A percentile compares a stretch with the other conserved stretches of the same genome.
Conservation (phyloP, 2,329 filamentous ascomycete species). For the Claviceps spartinae region DNA sequence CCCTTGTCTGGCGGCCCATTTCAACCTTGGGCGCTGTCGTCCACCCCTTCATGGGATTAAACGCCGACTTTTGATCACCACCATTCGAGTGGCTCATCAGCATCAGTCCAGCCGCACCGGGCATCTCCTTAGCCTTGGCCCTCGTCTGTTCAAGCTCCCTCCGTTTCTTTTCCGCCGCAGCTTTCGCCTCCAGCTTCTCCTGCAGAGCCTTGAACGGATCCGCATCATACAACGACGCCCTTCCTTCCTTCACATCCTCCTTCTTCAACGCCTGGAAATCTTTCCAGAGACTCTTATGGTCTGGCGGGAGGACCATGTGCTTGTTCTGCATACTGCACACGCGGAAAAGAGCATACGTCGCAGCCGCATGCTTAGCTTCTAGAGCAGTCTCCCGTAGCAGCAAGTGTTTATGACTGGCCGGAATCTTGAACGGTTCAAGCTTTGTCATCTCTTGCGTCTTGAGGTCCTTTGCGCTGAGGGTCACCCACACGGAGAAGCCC, state of each 20-base stretch:
- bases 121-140: slow-evolving; percentile 53
- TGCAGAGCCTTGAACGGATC: slow-evolving; percentile 78
- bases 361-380: slow-evolving; percentile 86
- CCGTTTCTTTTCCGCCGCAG: slow-evolving; percentile 63
- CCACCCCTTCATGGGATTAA: slow-evolving; percentile 59
- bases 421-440: slow-evolving; percentile 72
- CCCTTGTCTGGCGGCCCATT: slow-evolving; percentile 70
- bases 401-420: slow-evolving; percentile 60
- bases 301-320: slow-evolving; percentile 84
- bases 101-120: slow-evolving; percentile 41
- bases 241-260: slow-evolving; percentile 63
- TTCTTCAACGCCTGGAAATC: slow-evolving; percentile 74
- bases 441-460: slow-evolving; percentile 70
- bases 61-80: slow-evolving; percentile 17
- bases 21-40: slow-evolving; percentile 78
- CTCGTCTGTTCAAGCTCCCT: slow-evolving; percentile 54
- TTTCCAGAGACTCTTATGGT: slow-evolving; percentile 84
- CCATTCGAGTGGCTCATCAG: slow-evolving; percentile 32
- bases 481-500: slow-evolving; percentile 69
- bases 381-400: slow-evolving; percentile 66
- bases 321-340: slow-evolving; percentile 94
- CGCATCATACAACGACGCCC: slow-evolving; percentile 82
- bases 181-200: slow-evolving; percentile 67
- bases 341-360: slow-evolving; percentile 79
- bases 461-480: slow-evolving; percentile 57